Evolutionary conservation across 768 basidiomycete species (phyloP), one percentile per base, ranked within the genome.

Genomic region (Erythrobasidium yunnanense): DNA sequence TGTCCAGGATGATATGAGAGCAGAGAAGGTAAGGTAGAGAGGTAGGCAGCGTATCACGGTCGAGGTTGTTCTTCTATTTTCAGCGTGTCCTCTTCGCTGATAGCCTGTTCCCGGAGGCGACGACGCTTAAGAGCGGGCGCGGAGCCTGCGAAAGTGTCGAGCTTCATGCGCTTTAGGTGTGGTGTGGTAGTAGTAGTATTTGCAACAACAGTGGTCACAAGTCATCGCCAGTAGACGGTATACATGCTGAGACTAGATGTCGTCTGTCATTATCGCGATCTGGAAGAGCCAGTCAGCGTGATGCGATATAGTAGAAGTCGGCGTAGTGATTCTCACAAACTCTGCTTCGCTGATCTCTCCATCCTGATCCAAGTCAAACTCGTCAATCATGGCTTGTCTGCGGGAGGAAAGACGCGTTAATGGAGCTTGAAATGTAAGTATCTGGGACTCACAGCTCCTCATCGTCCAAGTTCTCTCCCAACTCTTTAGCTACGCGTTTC

Each of bases 341-440:
- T 99, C 95, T 74, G 88, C 85, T 75, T 92, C 87, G 74, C 85
- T 91, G 76, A 97, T 97, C 79, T 93, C 93, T 29, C 92, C 91
- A 71, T 99, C 95, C 75, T 90, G 86, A 78, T 99, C 95, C 25
- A 99, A 83, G 77, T 99, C 95, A 74, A 99, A 99, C 78, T 99
- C 95, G 73, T 99, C 95, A 74, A 99, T 99, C 95, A 99, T 99
- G 23, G 95, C 95, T 84, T 96, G 91, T 71, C 93, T 96, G 71
- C 71, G 65, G 70, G 72, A 25, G 49, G 32, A 22, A 33, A 55
- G 4, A 27, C n/a, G 20, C 38, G 38, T 42, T n/a, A 42, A 42
- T n/a, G 38, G 38, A n/a, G 38, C 38, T 11, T 42, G 38, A 42
- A 45, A 30, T n/a, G 7, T 46, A 30, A 38, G 22, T 30, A 33